Base-by-base conservation (phyloP, 345 rosid genomes). In the Conringia planisiliqua region DNA sequence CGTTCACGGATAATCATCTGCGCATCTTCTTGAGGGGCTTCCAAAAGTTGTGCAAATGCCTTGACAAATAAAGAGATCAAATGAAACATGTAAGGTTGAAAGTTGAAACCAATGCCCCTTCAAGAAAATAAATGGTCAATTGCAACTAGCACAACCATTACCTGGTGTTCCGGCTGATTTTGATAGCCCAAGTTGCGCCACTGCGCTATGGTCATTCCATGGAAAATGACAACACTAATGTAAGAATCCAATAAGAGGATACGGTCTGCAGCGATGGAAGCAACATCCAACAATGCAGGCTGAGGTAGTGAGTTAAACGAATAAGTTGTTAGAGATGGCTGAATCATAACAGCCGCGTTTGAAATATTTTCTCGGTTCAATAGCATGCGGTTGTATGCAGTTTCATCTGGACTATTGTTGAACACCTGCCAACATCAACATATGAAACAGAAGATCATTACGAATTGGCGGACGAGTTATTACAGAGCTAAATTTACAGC, bases 151-250 rank as follows among this genome's bases (percentile, higher is more conserved):
- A 66, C 10, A 18, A 46, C 10, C 62, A 70, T 79, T 76, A 95
- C 99, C 90, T 85, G 86, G 68, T 96, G 92, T 48, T 96, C 99
- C 4, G 93, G 92, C 76, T 96, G 96, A 84, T 88, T 81, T 78
- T 96, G 99, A 77, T 90, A 96, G 26, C 94, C 98, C 90, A 89
- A 63, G 83, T 89, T 96, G 38, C 98, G 99, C 98, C 99, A 96
- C 57, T 96, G 99, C 43, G 98, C 98, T 84, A 96, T 87, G 57
- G 97, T 92, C 99, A 96, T 90, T 71, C 99, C 98, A 85, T 96
- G 97, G 82, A 96, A 96, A 61, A 96, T 55, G 52, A 96, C 99
- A 70, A 96, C 76, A 72, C 98, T 90, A 74, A 96, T 89, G 80
- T 96, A 96, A 27, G 99, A 84, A 85, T 96, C 99, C 70, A 96